phyloP scores from a whole-genome alignment of 2,329 filamentous ascomycete genomes.

The Orbilia javanica region DNA sequence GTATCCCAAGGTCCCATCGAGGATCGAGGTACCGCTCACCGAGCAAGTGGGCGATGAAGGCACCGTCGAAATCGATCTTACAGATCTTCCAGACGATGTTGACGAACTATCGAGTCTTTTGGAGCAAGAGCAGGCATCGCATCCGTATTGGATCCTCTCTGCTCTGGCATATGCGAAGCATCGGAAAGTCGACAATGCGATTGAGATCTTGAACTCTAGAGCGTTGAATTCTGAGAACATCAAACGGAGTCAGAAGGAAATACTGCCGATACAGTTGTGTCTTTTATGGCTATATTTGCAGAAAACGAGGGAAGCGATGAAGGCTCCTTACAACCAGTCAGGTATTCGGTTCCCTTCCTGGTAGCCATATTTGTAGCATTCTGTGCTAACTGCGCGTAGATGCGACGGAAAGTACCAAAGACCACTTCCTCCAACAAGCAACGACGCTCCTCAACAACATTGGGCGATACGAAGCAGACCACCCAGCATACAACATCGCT shows the following conservation, averaged over 20 bases:
- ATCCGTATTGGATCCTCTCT: conserved; percentile 98
- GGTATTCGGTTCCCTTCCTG: conserved; percentile 25
- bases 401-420: conserved; percentile 86
- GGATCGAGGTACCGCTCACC: conserved; percentile 62
- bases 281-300: conserved; percentile 91
- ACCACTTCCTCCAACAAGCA: conserved; percentile 90
- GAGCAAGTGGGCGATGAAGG: conserved; percentile 71
- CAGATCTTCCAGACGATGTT: conserved; percentile 90
- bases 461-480: conserved; percentile 91
- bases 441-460: conserved; percentile 94
- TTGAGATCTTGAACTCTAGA: conserved; percentile 76
- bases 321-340: conserved; percentile 74
- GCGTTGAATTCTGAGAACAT: conserved; percentile 77
- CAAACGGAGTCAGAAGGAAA: conserved; percentile 80
- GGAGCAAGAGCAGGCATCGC: conserved; percentile 91
- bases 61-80: conserved; percentile 91
- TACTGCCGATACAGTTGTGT: conserved; percentile 84
- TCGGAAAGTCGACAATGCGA: conserved; percentile 86
- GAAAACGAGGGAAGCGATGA: conserved; percentile 85
- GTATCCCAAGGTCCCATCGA: conserved; percentile 74
- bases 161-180: conserved; percentile 97
- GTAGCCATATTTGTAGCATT: conserved; percentile 3
- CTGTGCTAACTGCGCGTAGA: conserved; percentile 65
- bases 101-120: conserved; percentile 94
- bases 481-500: conserved; percentile 89